phyloP scores from a whole-genome alignment of 257 asterid species.

The Salvia hispanica region DNA sequence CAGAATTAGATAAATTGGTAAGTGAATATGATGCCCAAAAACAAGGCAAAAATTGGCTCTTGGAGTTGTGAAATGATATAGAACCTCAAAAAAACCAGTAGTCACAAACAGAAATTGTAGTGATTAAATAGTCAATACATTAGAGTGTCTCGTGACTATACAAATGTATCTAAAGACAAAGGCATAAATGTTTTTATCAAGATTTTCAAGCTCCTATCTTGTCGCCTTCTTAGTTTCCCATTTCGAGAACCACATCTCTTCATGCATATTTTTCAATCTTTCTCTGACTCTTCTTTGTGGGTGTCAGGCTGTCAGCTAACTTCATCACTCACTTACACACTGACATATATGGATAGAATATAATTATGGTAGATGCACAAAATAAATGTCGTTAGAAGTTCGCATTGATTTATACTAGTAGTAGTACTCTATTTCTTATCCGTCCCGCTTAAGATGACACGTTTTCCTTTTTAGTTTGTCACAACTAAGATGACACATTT shows the following conservation, averaged over 20 bases:
- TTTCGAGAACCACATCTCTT: background rate
- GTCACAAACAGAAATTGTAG: constrained; percentile 1
- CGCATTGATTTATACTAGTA: too few relatives aligned
- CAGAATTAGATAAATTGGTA: background rate
- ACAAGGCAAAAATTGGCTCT: constrained; percentile 22
- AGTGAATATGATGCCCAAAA: background rate
- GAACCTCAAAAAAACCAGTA: background rate
- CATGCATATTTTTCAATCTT: background rate
- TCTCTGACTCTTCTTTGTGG: background rate
- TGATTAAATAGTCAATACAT: background rate
- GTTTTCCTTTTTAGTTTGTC: too few relatives aligned
- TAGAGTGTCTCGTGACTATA: constrained; percentile 9
- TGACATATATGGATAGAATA: background rate
- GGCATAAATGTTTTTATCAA: background rate
- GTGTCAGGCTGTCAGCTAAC: background rate
- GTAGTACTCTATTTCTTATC: too few relatives aligned
- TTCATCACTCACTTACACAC: background rate
- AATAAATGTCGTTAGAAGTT: too few relatives aligned
- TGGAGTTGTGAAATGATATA: constrained; percentile 14
- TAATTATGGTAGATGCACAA: too few relatives aligned
- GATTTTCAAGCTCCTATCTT: background rate
- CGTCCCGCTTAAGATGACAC: too few relatives aligned
- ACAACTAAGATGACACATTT: too few relatives aligned
- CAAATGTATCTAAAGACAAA: constrained; percentile 24
- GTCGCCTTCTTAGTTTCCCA: background rate